Evolutionary conservation across 352 stramenopile species (phyloP).

Genomic region (Globisporangium lucens): DNA sequence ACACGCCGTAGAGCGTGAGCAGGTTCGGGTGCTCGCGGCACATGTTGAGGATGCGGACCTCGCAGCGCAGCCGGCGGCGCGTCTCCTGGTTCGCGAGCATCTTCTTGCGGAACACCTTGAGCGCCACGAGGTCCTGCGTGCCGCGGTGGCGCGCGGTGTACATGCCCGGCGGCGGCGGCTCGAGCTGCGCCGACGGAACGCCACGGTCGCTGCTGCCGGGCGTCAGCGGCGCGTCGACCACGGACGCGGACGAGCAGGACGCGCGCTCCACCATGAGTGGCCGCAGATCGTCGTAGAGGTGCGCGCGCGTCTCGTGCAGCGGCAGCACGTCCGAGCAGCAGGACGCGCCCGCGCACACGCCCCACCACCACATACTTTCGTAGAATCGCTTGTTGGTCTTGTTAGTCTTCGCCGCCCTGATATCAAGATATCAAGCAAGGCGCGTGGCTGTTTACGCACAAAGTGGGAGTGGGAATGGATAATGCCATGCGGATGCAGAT

Average conservation of each 20-base stretch:
- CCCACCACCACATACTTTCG: constrained; percentile 60
- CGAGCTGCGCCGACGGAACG: neutral
- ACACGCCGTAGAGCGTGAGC: constrained; percentile 64
- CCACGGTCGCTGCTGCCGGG: neutral
- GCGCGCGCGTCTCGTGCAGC: constrained; percentile 20
- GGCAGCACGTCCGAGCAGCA: constrained; percentile 44
- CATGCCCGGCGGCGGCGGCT: constrained; percentile 34
- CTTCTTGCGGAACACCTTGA: constrained; percentile 66
- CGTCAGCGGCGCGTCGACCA: neutral
- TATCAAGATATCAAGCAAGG: too few relatives aligned
- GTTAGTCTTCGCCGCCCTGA: neutral
- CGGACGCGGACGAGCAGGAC: constrained; percentile 10
- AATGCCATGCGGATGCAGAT: neutral
- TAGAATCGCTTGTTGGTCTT: neutral
- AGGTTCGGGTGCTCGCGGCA: constrained; percentile 55
- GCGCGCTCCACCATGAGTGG: constrained; percentile 28
- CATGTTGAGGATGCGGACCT: constrained; percentile 55
- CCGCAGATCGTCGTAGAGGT: constrained; percentile 52
- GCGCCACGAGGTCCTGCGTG: constrained; percentile 64
- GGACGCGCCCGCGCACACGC: constrained; percentile 46
- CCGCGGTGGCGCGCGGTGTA: constrained; percentile 54
- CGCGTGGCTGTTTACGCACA: constrained; percentile 3
- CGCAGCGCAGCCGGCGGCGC: constrained; percentile 61
- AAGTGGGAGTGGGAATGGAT: neutral
- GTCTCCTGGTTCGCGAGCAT: constrained; percentile 39